These are phyloP conservation scores for Candida frijolesensis DNA, from an alignment of 1,139 yeast genomes.

Conservation along the genomic window DNA sequence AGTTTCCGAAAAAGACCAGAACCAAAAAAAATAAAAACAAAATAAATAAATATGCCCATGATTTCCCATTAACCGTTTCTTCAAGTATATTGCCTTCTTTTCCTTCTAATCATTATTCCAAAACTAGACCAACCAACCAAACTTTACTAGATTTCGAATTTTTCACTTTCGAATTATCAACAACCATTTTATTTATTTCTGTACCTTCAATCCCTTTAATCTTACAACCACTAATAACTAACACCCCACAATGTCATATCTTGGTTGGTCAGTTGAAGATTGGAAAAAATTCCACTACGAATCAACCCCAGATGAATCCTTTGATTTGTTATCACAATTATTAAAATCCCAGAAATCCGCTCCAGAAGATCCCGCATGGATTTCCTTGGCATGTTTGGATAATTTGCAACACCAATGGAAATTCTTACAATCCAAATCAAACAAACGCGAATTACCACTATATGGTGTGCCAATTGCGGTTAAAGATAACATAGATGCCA, in stretches of 20 bases:
- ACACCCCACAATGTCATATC: slow-evolving; percentile 11
- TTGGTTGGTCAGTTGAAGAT: slow-evolving; percentile 50
- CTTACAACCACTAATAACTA: not conserved
- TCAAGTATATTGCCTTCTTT: not conserved
- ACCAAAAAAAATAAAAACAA: not conserved
- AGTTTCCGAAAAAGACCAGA: not conserved
- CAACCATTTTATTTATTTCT: no score
- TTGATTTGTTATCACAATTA: slow-evolving; percentile 47
- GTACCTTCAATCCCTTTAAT: no score
- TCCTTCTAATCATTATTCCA: not conserved
- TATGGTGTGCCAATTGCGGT: slow-evolving; percentile 95
- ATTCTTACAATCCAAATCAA: slow-evolving; percentile 61
- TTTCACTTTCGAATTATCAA: not conserved
- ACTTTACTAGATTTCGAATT: not conserved
- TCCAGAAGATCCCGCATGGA: slow-evolving; percentile 85
- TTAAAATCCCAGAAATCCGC: slow-evolving; percentile 48
- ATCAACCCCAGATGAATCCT: slow-evolving; percentile 66
- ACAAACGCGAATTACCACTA: slow-evolving; percentile 56
- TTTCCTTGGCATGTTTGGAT: slow-evolving; percentile 65
- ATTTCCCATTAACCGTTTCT: not conserved
- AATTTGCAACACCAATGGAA: slow-evolving; percentile 77
- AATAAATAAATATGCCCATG: not conserved
- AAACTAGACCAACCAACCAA: not conserved
- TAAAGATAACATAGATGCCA: slow-evolving; percentile 91
- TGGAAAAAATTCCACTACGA: slow-evolving; percentile 73